Conservation (phyloP, 106 monocot genomes). For the Hemerocallis citrina region DNA sequence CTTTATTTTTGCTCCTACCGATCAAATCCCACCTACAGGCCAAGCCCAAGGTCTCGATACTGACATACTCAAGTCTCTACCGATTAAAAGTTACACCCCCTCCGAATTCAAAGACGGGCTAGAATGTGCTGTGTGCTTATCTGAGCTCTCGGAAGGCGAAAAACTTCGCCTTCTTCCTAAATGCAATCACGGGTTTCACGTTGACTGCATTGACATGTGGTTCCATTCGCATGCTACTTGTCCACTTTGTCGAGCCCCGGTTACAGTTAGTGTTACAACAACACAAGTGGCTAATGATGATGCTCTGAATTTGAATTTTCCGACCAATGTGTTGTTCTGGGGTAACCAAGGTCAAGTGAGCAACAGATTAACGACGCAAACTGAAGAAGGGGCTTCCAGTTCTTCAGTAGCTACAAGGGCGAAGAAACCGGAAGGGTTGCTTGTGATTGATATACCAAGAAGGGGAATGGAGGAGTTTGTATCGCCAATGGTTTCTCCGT, state of each 20-base stretch:
- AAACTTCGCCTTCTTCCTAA: conserved; percentile 35
- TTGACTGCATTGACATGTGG: conserved; percentile 64
- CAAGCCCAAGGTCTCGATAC: conserved; percentile 15
- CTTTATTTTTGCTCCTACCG: conserved; percentile 4
- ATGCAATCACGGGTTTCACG: conserved; percentile 57
- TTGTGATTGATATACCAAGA: conserved; percentile 15
- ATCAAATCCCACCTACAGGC: background rate
- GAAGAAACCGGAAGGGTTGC: conserved; percentile 6
- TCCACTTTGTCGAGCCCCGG: conserved; percentile 42
- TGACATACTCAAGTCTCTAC: conserved; percentile 11
- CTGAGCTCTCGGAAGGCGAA: conserved; percentile 25
- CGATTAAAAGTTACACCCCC: conserved; percentile 5
- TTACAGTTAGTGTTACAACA: too few species aligned
- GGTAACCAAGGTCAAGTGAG: background rate
- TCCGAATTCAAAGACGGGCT: conserved; percentile 15
- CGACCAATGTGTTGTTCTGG: conserved; percentile 5
- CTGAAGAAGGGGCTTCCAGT: conserved; percentile 1
- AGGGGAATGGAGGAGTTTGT: conserved; percentile 3
- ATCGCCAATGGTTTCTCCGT: too few species aligned
- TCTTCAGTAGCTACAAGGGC: background rate
- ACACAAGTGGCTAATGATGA: too few species aligned
- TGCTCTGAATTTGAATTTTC: conserved; percentile 2
- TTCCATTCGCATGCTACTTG: conserved; percentile 48
- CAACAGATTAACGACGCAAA: background rate
- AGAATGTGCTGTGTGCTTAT: conserved; percentile 34